Evolutionary conservation across 495 filamentous ascomycete genomes (phyloP).

Genomic region (Thermochaetoides thermophila): DNA sequence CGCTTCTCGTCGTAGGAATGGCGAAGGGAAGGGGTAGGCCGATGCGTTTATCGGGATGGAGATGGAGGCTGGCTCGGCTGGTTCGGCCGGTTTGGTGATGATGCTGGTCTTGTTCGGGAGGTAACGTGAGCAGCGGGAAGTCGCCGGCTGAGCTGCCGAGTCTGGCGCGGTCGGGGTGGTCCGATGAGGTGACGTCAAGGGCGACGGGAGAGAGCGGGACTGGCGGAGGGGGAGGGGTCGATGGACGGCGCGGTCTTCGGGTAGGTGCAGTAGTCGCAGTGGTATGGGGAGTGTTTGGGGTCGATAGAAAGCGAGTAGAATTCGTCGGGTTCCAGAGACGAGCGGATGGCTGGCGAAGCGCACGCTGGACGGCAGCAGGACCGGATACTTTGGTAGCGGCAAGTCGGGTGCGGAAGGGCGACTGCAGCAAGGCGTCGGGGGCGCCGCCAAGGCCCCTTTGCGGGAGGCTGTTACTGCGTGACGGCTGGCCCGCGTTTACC

Average conservation of each 20-base stretch:
- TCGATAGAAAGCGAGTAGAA: too few relatives aligned
- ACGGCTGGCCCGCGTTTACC: constrained; percentile 6
- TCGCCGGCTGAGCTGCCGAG: constrained; percentile 37
- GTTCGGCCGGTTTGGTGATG: too few relatives aligned
- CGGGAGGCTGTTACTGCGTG: constrained; percentile 21
- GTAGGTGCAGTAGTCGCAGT: too few relatives aligned
- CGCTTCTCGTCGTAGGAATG: constrained; percentile 35
- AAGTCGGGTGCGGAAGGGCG: constrained; percentile 32
- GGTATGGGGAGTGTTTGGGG: constrained; percentile 28
- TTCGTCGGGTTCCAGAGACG: constrained; percentile 53
- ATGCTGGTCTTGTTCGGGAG: too few relatives aligned
- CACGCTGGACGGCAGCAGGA: constrained; percentile 10
- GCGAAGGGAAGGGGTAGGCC: constrained; percentile 47
- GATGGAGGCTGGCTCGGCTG: constrained; percentile 41
- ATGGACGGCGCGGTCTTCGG: constrained; percentile 26
- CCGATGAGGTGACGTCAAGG: constrained; percentile 20
- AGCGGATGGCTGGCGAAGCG: constrained; percentile 25
- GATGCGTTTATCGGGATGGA: constrained; percentile 54
- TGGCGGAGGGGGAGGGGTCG: constrained; percentile 32
- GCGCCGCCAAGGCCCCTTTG: constrained; percentile 26
- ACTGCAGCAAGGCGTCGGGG: constrained; percentile 20
- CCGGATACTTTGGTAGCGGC: constrained; percentile 9
- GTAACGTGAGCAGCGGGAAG: constrained; percentile 53
- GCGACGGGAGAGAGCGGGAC: constrained; percentile 32
- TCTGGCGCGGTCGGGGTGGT: constrained; percentile 18